Base-by-base conservation (phyloP, 176 grass and related monocot species). In the Metroxylon sagu region DNA sequence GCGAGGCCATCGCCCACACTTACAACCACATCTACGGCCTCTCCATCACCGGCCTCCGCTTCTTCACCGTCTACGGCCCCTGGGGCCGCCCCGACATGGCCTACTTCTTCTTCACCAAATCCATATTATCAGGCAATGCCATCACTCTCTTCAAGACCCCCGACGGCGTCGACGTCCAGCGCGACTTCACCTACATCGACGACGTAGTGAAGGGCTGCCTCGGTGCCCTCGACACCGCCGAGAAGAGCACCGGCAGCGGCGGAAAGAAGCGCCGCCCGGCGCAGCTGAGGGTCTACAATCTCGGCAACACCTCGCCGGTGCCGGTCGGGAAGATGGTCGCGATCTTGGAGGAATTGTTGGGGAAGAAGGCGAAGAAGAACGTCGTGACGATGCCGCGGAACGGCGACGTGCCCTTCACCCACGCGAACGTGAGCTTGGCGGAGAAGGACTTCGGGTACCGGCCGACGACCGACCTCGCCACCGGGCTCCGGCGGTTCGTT, bases 181-280 rank as follows among this genome's bases (percentile, higher is more conserved):
- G 60, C 60, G 60, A 63, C 60, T 63, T 63, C 60, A 63, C 60
- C 35, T 63, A 63, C 60, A 63, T 63, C 60, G 60, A 63, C 60
- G 60, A 63, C 60, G 4, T 63, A 6, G 39, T 63, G 31, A 14
- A 16, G 31, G 60, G 60, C 35, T 63, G 60, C 60, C 60, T 63
- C 10, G 60, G 60, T 12, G 60, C 60, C 6, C 60, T 63, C 35
- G 35, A 63, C 60, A 63, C 60, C 39, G 60, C 60, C 60, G 35
- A 16, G 18, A 63, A 63, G 60, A 63, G 60, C 60, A 63, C 60
- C 7, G 39, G 60, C 31, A 43, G 39, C 39, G 60, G 60, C 35
- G 60, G 60, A 8, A 63, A 63, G 60, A 63, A 63, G 60, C 31
- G 39, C 12, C 18, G 19, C 18, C 60, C 60, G 6, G 60, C 60